phyloP scores from a whole-genome alignment of 1,284 basidiomycete species.

The Butyriboletus appendiculatus region DNA sequence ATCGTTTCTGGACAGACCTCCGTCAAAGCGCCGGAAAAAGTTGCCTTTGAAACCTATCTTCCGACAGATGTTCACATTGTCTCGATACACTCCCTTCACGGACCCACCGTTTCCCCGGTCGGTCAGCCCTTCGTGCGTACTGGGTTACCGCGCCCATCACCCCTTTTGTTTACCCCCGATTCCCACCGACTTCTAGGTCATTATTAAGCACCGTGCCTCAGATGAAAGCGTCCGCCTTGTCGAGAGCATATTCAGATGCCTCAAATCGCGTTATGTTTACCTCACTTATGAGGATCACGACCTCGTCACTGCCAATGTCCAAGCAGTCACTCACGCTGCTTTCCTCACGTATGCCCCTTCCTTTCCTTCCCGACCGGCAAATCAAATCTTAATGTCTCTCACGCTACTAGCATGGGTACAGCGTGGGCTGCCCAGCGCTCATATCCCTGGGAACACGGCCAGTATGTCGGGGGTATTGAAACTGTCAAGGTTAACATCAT shows the following conservation, averaged over 20 bases:
- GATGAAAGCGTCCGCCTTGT: conserved; percentile 77
- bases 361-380: background rate
- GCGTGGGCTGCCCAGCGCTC: conserved; percentile 82
- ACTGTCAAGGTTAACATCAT: conserved; percentile 98
- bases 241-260: conserved; percentile 82
- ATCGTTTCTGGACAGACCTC: conserved; percentile 96
- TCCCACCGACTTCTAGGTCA: conserved; percentile 54
- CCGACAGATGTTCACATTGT: conserved; percentile 89
- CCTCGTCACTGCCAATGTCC: conserved; percentile 95
- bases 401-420: conserved; percentile 87
- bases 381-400: conserved; percentile 3
- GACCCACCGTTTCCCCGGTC: conserved; percentile 87
- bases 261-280: conserved; percentile 88
- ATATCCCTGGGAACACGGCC: conserved; percentile 95
- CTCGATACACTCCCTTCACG: conserved; percentile 94
- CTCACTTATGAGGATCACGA: conserved; percentile 97
- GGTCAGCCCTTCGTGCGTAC: conserved; percentile 86
- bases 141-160: background rate
- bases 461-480: conserved; percentile 98
- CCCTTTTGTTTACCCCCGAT: background rate
- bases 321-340: conserved; percentile 97
- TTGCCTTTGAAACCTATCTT: conserved; percentile 88
- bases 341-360: conserved; percentile 75
- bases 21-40: conserved; percentile 93
- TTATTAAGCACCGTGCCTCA: conserved; percentile 87